These are phyloP conservation scores for Aspergillus ruber DNA, from an alignment of 2,329 filamentous ascomycete species.

Conservation along the genomic window DNA sequence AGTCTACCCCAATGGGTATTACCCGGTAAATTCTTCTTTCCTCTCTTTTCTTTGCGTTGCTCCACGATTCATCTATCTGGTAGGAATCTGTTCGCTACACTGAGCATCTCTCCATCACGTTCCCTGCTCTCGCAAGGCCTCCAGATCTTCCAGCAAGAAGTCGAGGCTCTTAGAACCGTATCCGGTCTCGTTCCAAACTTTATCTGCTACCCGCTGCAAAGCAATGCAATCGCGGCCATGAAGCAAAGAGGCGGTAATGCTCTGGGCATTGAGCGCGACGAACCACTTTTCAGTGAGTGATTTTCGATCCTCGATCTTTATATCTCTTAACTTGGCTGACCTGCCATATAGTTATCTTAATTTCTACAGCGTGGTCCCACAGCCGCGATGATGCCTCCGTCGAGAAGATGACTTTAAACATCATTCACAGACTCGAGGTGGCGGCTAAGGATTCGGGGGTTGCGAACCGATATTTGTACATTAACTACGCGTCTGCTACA, in stretches of 20 bases:
- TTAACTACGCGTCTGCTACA: conserved; percentile 35
- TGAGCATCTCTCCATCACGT: conserved; percentile 6
- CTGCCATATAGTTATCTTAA: conserved; percentile 2
- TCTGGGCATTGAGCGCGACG: conserved; percentile 11
- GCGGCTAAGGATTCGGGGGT: conserved; percentile 18
- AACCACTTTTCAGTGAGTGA: conserved; percentile 8
- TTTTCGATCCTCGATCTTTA: not conserved
- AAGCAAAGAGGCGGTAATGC: conserved; percentile 14
- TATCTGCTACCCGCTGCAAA: conserved; percentile 8
- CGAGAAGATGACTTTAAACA: conserved; percentile 8
- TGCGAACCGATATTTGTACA: conserved; percentile 28
- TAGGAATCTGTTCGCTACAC: conserved; percentile 9
- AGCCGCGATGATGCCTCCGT: conserved; percentile 3
- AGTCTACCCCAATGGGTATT: conserved; percentile 2
- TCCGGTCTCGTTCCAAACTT: conserved; percentile 7
- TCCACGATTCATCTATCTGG: too few relatives aligned
- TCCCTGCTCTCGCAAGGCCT: conserved; percentile 5
- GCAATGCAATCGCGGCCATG: conserved; percentile 9
- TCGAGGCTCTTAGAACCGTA: conserved; percentile 5
- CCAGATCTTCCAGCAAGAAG: conserved; percentile 7
- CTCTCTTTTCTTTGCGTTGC: too few relatives aligned
- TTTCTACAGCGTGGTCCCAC: conserved; percentile 9
- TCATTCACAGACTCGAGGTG: conserved; percentile 5
- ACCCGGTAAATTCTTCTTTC: conserved; percentile 2
- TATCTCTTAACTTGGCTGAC: not conserved